phyloP scores from a whole-genome alignment of 345 rosid genomes.

The Anacardium occidentale region DNA sequence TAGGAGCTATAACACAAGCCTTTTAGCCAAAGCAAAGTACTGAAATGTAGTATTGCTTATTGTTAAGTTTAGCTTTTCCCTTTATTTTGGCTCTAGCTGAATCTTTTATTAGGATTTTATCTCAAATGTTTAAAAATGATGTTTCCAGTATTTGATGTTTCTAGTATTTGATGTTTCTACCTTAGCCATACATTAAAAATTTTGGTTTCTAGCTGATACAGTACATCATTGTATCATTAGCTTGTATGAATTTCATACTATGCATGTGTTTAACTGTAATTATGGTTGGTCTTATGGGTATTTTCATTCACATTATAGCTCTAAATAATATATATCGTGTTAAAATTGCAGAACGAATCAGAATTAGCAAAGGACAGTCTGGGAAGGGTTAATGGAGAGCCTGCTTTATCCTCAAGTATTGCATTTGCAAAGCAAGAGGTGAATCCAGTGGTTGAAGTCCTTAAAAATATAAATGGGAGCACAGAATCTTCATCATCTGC shows the following conservation, averaged over 20 bases:
- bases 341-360: conserved; percentile 36
- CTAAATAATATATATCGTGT: conserved; percentile 1
- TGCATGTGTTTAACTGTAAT: background rate
- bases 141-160: background rate
- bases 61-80: background rate
- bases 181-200: conserved; percentile 1
- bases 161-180: background rate
- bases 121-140: background rate
- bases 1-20: too few species aligned
- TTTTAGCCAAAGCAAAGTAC: background rate
- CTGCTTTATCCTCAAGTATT: conserved; percentile 19
- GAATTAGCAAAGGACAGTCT: conserved; percentile 24
- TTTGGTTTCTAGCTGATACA: background rate
- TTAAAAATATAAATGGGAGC: conserved; percentile 23
- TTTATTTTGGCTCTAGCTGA: background rate
- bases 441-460: conserved; percentile 22
- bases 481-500: conserved; percentile 21
- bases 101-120: background rate
- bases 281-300: background rate
- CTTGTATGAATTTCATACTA: background rate
- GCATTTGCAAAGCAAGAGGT: conserved; percentile 23
- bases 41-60: background rate
- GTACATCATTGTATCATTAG: background rate
- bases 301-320: conserved; percentile 13
- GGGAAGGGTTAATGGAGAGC: conserved; percentile 28